Base-by-base conservation (phyloP, 2,329 filamentous ascomycete species). In the Boeremia lycopersici region DNA sequence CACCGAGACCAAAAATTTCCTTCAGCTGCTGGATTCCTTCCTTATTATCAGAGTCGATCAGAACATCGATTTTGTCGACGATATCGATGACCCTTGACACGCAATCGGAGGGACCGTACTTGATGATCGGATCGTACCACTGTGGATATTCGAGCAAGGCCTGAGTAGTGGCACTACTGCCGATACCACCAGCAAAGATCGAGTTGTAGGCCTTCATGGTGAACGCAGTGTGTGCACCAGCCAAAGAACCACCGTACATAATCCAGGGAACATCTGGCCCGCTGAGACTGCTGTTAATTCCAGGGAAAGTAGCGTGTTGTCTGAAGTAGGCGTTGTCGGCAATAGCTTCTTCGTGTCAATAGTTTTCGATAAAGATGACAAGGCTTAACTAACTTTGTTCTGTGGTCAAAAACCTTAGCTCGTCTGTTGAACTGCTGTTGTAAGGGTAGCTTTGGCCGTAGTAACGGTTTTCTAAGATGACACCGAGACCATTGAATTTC, bases 261-360 rank as follows among this genome's bases (percentile, higher is more conserved):
- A 80, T 78, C 77, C 77, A 79, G 8, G 77, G 81, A 0, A 79
- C 80, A 0, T 67, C 63, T 2, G 79, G 76, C 1, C 80, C 77
- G 11, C 70, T 79, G 5, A 82, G 62, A 47, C 67, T 73, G 3
- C 57, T 71, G 40, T 77, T 69, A 38, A 83, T 58, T 2, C 79
- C 79, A 1, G 78, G 77, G 44, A 82, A 77, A 0, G 61, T 71
- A 15, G 76, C 79, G 56, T 82, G 75, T 52, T 80, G 75, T 23
- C 80, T 79, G 62, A 83, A 82, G 63, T 81, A 79, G 12, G 76
- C 78, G 61, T 82, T 82, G 55, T 83, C 81, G 12, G 80, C 81
- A 60, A 83, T 79, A 0, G 79, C 65, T 68, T 28, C 7, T 13
- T 2, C 17, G 10, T 7, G 28, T 66, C 30, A 60, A 54, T 29